Evolutionary conservation across 1,284 basidiomycete species (phyloP).

Genomic region (Apiotrichum gamsii): DNA sequence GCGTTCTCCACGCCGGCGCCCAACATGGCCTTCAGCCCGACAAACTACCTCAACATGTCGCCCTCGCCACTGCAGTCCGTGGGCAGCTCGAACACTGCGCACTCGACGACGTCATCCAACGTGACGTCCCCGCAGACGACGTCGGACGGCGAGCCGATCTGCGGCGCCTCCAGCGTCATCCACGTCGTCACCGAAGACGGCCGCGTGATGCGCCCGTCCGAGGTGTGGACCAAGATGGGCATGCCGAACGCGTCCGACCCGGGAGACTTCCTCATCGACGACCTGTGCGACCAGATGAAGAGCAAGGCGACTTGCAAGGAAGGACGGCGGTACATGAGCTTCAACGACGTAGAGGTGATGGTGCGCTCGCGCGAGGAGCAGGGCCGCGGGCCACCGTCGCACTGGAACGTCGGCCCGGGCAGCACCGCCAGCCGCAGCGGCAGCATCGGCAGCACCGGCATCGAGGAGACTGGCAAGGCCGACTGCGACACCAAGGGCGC

Average conservation of each 20-base stretch:
- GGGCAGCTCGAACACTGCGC: conserved; percentile 26
- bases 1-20: conserved; percentile 18
- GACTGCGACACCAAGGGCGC: conserved; percentile 2
- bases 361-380: conserved; percentile 2
- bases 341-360: conserved; percentile 16
- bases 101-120: conserved; percentile 16
- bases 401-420: background rate
- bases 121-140: conserved; percentile 17
- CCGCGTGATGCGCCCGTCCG: conserved; percentile 35
- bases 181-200: conserved; percentile 37
- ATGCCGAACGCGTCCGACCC: conserved; percentile 25
- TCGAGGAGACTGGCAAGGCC: background rate
- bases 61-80: conserved; percentile 33
- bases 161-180: conserved; percentile 20
- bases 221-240: conserved; percentile 39
- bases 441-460: background rate
- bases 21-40: conserved; percentile 32
- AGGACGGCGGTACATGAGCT: conserved; percentile 21
- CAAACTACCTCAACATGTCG: conserved; percentile 45
- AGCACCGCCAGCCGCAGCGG: background rate
- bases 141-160: background rate
- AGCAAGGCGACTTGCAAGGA: conserved; percentile 43
- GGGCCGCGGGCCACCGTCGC: background rate
- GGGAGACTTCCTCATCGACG: conserved; percentile 43
- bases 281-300: conserved; percentile 45